Conservation (phyloP, 129 eudicot genomes). For the Lonicera japonica region DNA sequence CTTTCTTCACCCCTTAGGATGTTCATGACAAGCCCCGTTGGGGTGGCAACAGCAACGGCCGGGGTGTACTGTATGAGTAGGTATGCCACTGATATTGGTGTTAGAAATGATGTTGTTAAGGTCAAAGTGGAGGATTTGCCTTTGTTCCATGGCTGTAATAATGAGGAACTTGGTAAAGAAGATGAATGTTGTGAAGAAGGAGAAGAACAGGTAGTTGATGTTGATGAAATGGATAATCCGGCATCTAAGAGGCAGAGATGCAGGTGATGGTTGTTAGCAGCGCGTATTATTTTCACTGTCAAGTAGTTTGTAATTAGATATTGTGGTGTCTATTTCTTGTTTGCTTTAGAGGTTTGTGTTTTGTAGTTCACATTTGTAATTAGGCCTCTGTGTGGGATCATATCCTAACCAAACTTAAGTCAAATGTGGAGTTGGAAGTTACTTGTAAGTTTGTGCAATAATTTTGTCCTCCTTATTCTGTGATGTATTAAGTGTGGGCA, state of each 20-base stretch:
- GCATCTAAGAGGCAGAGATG: conserved; percentile 10
- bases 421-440: too few relatives aligned
- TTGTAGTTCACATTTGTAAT: too few relatives aligned
- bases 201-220: neutral
- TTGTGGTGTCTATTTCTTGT: too few relatives aligned
- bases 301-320: too few relatives aligned
- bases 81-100: conserved; percentile 42
- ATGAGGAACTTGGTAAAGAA: conserved; percentile 6
- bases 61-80: conserved; percentile 33
- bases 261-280: neutral
- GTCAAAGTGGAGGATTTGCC: conserved; percentile 35
- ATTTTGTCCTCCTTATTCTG: too few relatives aligned
- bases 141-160: conserved; percentile 10
- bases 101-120: conserved; percentile 31
- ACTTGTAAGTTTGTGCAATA: too few relatives aligned
- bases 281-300: too few relatives aligned
- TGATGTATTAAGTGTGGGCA: too few relatives aligned
- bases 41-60: conserved; percentile 19
- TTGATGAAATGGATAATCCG: neutral
- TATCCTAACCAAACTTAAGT: too few relatives aligned
- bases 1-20: conserved; percentile 28
- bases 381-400: too few relatives aligned
- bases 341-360: too few relatives aligned
- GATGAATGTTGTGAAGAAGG: neutral
- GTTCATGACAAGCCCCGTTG: conserved; percentile 32